Evolutionary conservation across 2,329 filamentous ascomycete species (phyloP), one percentile per base, ranked within the genome.

Genomic region (Exophiala calicioides): DNA sequence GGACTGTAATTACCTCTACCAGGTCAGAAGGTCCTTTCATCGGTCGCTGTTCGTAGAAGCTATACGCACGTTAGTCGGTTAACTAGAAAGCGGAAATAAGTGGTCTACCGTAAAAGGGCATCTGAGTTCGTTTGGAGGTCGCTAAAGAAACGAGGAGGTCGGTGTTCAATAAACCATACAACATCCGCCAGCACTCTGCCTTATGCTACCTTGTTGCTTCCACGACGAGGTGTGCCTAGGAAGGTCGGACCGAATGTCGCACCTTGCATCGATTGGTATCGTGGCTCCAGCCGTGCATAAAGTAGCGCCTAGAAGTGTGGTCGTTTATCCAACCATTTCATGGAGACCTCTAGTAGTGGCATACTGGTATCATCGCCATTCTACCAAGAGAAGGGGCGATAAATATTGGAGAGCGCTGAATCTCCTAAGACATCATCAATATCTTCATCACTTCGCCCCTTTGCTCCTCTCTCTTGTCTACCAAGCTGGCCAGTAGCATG

Each of bases 201-300:
- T 39, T 46, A 65, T 5, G 61, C 61, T 6, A 63, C 38, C 35
- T 62, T 62, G n/a, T 63, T 65, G 3, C 59, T 60, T 4, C 65
- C 63, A 20, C 62, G 60, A 36, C 66, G 65, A 5, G 64, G 64
- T 21, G 62, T 65, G 3, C 63, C 63, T 19, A 67, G 61, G 50
- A 67, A 67, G 3, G 66, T 62, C 1, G 66, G 57, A 1, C 65
- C 65, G 5, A 55, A 59, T n/a, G 64, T 67, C 4, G 63, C 59
- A 8, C 50, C 60, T 18, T 62, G 59, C 21, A 67, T 66, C 2
- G 61, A 53, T 4, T 56, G 59, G 34, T 66, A 66, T 37, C 62
- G 65, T 2, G 62, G 59, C 38, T 66, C 63, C 54, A 65, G 63
- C 23, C 64, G 63, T 7, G 63, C 63, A 32, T 67, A 64, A 2